Base-by-base conservation (phyloP, 2,329 filamentous ascomycete genomes). In the Huntiella decipiens region DNA sequence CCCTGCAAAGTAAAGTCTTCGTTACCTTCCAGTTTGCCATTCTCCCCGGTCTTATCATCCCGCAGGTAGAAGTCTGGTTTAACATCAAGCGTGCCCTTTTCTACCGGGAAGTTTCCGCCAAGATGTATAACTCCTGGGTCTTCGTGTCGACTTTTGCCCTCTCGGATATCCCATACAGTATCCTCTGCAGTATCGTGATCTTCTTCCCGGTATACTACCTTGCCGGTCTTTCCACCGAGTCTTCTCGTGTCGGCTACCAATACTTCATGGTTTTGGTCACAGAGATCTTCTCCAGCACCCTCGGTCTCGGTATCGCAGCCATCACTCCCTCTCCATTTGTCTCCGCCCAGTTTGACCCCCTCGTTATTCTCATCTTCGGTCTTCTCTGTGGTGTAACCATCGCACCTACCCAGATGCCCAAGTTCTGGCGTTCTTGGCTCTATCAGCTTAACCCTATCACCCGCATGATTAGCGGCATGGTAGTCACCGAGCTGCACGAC, bases 11-110 rank as follows among this genome's bases (percentile, higher is more conserved):
- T 65, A 78, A 79, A 50, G 73, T 94, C 51, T 94, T 94, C 61
- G 75, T 88, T 60, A 82, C 91, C 59, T 94, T 94, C 72, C 84
- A 92, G 59, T 75, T 86, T 44, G 85, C 83, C 0, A 82, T 93
- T 16, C 68, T 94, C 19, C 84, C 85, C 0, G 82, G 82, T 1
- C 67, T 92, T 28, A 84, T 93, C 58, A 74, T 93, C 47, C 76
- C 78, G 1, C 84, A 92, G 56, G 80, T 92, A 45, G 81, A 93
- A 60, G 57, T 63, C 36, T 87, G 86, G 64, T 93, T 82, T 59
- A 79, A 86, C 56, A 66, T 87, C 55, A 78, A 80, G 51, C 74
- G 85, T 38, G 70, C 82, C 56, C 79, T 92, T 52, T 87, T 83
- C 65, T 91, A 87, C 68, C 80, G 86, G 48, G 86, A 94, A 62